Evolutionary conservation across 768 basidiomycete genomes (phyloP).

Genomic region (Trametes elegans): DNA sequence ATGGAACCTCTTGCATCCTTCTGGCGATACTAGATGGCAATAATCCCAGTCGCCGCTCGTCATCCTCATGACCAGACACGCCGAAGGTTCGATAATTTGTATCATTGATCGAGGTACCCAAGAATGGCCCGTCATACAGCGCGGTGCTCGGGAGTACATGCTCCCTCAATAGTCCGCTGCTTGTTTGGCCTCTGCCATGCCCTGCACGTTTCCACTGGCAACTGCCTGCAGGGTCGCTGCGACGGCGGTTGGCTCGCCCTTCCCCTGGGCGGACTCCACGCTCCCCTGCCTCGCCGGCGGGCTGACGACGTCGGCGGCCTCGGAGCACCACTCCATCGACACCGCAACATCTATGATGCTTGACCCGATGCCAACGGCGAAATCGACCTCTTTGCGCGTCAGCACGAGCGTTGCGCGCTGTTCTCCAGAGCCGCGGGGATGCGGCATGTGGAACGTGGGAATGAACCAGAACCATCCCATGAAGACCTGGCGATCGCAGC

Average conservation of each 20-base stretch:
- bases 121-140: background rate
- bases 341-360: slow-evolving; percentile 65
- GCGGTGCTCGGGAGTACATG: background rate
- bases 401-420: slow-evolving; percentile 42
- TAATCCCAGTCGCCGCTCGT: too few species aligned
- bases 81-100: too few species aligned
- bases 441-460: slow-evolving; percentile 76
- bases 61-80: too few species aligned
- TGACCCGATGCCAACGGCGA: slow-evolving; percentile 71
- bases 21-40: too few species aligned
- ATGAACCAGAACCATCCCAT: slow-evolving; percentile 89
- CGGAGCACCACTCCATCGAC: slow-evolving; percentile 42
- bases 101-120: too few species aligned
- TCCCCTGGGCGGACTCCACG: slow-evolving; percentile 25
- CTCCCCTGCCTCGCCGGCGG: slow-evolving; percentile 31
- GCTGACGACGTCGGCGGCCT: slow-evolving; percentile 17
- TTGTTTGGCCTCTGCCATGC: slow-evolving; percentile 34
- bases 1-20: too few species aligned
- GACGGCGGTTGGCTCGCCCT: slow-evolving; percentile 31
- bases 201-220: slow-evolving; percentile 24
- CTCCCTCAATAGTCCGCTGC: slow-evolving; percentile 29
- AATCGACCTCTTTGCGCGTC: slow-evolving; percentile 68
- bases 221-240: slow-evolving; percentile 34
- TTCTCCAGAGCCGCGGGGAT: slow-evolving; percentile 33
- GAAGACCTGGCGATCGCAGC: slow-evolving; percentile 47